Evolutionary conservation across 257 asterid species (phyloP).

Genomic region (Solanum sejunctum): DNA sequence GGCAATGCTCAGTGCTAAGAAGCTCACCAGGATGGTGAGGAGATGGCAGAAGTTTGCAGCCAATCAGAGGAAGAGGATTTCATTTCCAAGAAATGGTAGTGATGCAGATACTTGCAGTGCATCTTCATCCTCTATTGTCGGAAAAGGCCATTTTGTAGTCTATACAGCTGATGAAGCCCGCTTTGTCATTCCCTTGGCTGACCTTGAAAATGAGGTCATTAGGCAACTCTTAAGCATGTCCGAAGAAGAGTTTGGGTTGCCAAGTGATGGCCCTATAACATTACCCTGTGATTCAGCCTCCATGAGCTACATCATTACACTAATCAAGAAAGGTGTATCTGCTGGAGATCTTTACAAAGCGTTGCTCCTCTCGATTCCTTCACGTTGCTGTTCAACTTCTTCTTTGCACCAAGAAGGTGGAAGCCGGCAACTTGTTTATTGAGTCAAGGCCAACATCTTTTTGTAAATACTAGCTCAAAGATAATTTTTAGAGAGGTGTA

Average conservation of each 20-base stretch:
- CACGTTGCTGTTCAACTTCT: not conserved
- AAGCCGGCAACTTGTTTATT: not conserved
- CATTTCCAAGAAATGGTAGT: not conserved
- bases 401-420: not conserved
- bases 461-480: not conserved
- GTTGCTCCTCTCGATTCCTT: conserved; percentile 10
- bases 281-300: conserved; percentile 16
- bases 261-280: conserved; percentile 4
- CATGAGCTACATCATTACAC: conserved; percentile 3
- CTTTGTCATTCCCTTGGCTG: conserved; percentile 11
- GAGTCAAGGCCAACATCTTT: not conserved
- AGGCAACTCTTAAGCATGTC: conserved; percentile 18
- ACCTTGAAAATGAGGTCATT: conserved; percentile 7
- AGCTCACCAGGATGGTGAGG: not conserved
- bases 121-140: not conserved
- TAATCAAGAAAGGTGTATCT: conserved; percentile 8
- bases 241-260: conserved; percentile 4
- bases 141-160: conserved; percentile 22
- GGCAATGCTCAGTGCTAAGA: not conserved
- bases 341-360: conserved; percentile 17
- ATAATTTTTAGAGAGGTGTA: not conserved
- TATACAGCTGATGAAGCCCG: conserved; percentile 11
- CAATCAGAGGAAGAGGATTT: too few relatives aligned
- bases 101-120: not conserved
- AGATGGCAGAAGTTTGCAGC: not conserved